Base-by-base conservation (phyloP, 202 grass and related monocot species). In the Saccharum hybrid region DNA sequence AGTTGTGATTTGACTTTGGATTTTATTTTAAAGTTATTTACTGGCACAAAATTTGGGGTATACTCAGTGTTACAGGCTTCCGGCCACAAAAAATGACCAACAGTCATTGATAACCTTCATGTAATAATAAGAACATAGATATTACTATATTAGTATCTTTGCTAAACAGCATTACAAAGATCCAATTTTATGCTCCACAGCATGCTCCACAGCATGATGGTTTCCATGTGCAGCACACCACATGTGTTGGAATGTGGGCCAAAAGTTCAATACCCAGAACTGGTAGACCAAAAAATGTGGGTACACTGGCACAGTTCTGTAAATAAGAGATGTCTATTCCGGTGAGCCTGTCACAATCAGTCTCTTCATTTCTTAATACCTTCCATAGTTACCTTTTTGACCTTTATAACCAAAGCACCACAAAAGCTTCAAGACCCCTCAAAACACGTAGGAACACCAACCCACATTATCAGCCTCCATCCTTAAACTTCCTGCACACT, bases 11-110 rank as follows among this genome's bases (percentile, higher is more conserved):
- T 28, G 14, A 33, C 13, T 34, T 65, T 18, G 26, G 8, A 30
- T 71, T 64, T 30, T 57, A 22, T 71, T 71, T 30, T 57, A 5
- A 76, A 72, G 36, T 68, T 75, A 63, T 38, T 76, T 62, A 31
- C 61, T 31, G 4, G 26, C 61, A 31, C 23, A 31, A 61, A 23
- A 61, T 10, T 59, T 21, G 56, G 57, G 57, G 9, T 57, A 21
- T 21, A 8, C 52, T 21, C 19, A 54, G 49, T 52, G 43, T 14
- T 52, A n/a, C 51, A 54, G 18, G 18, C 51, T 54, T 54, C 51
- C n/a, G 51, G 6, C 52, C 52, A 57, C 52, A 57, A 57, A 57
- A 57, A 21, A 57, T n/a, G 18, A 9, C 52, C 18, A 57, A 54
- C 6, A 57, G 52, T n/a, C 21, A 61, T 61, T 61, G 57, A 61